Conservation (phyloP, 345 rosid genomes). For the Hibiscus tridactylites region DNA sequence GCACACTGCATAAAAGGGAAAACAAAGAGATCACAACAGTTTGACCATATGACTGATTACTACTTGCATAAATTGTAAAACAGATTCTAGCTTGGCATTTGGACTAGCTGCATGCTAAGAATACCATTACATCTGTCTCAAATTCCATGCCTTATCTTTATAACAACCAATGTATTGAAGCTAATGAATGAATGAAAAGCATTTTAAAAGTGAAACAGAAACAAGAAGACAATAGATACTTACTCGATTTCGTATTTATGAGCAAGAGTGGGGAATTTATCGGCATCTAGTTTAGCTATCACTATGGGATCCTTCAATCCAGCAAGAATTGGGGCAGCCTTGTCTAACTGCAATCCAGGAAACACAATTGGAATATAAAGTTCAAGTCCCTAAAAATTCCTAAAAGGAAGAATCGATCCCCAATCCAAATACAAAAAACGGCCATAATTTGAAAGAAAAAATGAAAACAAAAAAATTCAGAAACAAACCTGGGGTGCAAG, state of each 20-base stretch:
- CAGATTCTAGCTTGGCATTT: neutral
- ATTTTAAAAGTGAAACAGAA: neutral
- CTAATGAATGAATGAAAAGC: neutral
- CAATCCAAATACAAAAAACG: neutral
- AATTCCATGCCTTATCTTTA: no score
- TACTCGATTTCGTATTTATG: conserved; percentile 81
- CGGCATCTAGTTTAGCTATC: conserved; percentile 83
- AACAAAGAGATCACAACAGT: neutral
- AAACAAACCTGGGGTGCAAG: conserved; percentile 64
- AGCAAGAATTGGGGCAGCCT: conserved; percentile 78
- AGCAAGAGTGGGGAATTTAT: conserved; percentile 56
- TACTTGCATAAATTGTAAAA: neutral
- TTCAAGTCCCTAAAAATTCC: neutral
- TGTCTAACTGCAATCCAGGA: conserved; percentile 58
- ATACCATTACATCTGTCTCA: no score
- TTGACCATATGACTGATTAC: neutral
- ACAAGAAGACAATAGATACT: conserved; percentile 16
- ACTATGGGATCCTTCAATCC: conserved; percentile 59
- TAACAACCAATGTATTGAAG: no score
- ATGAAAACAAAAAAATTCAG: neutral
- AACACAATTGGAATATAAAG: neutral
- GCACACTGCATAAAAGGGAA: neutral
- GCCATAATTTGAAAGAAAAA: neutral
- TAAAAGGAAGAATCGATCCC: neutral
- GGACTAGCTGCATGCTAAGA: neutral